Base-by-base conservation (phyloP, 139 green algal species). In the Edaphochlamys debaryana region DNA sequence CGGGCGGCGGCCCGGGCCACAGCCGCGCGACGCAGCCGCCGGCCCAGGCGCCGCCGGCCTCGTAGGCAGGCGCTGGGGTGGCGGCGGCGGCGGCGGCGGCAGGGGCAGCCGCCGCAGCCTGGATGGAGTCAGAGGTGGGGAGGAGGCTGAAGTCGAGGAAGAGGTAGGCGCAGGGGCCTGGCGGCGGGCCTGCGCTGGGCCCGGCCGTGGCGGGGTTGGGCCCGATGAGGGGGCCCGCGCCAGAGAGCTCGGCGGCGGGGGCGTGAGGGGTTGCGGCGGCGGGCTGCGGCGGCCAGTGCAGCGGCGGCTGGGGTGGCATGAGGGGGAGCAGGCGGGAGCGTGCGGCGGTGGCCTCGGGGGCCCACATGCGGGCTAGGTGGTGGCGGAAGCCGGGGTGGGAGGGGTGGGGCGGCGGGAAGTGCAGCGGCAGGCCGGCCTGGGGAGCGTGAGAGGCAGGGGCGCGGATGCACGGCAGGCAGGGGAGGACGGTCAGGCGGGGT, bases 141-240 rank as follows among this genome's bases (percentile, higher is more conserved):
- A 83, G 25, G 11, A 32, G n/a, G 77, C 77, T 71, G 63, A 63
- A 83, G 34, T 83, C 77, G 7, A 83, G 19, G 42, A 67, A 74
- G 7, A 83, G 34, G 42, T 64, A 75, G 22, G 67, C 40, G 9
- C 17, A 42, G 0, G 77, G 77, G 7, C n/a, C n/a, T n/a, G n/a
- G n/a, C n/a, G n/a, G n/a, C n/a, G n/a, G n/a, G n/a, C n/a, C n/a
- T n/a, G n/a, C n/a, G n/a, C n/a, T n/a, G n/a, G n/a, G n/a, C n/a
- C n/a, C n/a, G n/a, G n/a, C n/a, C n/a, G n/a, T n/a, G n/a, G 4
- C 20, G 20, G 6, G 4, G 29, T 23, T 25, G 7, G 40, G 9
- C 40, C 6, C 4, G 15, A 6, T 37, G 68, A 23, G 38, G 27
- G 40, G 11, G 41, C 25, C 68, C 13, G 2, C 27, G 29, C 42